These are phyloP conservation scores for Penicillium sp. DNA, from an alignment of 2,329 filamentous ascomycete species.

Conservation along the genomic window DNA sequence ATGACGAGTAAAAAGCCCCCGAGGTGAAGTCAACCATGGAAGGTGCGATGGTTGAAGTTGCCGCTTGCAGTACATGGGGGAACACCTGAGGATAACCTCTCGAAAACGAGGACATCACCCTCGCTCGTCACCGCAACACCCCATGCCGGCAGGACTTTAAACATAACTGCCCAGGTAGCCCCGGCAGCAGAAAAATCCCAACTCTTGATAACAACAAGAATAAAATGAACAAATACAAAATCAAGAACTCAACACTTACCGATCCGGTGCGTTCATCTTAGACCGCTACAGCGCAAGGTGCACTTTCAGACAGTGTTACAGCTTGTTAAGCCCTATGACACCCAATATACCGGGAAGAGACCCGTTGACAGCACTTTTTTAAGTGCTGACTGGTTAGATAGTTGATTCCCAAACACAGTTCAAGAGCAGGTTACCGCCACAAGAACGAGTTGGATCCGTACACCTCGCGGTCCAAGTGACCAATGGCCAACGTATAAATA, in stretches of 20 bases:
- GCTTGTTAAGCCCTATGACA: too few relatives aligned
- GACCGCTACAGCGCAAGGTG: not conserved
- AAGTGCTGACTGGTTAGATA: not conserved
- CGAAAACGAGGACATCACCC: not conserved
- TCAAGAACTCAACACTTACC: conserved; percentile 33
- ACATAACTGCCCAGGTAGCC: not conserved
- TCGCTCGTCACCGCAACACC: not conserved
- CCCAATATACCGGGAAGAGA: too few relatives aligned
- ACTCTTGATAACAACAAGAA: not conserved
- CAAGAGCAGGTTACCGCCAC: not conserved
- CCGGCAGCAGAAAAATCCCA: not conserved
- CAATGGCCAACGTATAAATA: not conserved
- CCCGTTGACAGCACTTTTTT: not conserved
- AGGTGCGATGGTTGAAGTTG: not conserved
- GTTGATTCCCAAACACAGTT: not conserved
- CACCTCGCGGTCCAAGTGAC: not conserved
- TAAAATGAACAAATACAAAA: not conserved
- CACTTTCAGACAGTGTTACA: too few relatives aligned
- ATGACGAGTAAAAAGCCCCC: not conserved
- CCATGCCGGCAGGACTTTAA: not conserved
- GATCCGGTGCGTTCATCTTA: conserved; percentile 47
- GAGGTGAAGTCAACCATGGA: not conserved
- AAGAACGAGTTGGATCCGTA: not conserved
- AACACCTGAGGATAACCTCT: not conserved
- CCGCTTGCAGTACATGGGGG: not conserved